Conservation (phyloP, 2,329 filamentous ascomycete genomes). For the Pyricularia sp. region DNA sequence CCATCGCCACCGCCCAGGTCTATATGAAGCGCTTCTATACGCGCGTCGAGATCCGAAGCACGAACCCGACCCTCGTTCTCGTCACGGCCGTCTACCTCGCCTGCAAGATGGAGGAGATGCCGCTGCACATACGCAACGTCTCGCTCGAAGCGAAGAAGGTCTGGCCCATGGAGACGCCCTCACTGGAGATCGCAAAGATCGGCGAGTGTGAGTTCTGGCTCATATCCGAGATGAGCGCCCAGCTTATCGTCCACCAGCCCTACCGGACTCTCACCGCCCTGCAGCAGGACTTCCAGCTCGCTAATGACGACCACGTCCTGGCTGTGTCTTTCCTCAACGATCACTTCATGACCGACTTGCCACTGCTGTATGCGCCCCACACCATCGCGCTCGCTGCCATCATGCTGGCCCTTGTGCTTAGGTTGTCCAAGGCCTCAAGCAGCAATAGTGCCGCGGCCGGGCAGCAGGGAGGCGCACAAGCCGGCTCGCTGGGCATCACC, state of each 20-base stretch:
- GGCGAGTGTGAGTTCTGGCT: slow-evolving; percentile 92
- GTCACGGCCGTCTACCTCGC: slow-evolving; percentile 92
- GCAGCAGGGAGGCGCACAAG: slow-evolving; percentile 8
- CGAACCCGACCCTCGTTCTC: slow-evolving; percentile 86
- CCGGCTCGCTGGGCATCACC: slow-evolving; percentile 9
- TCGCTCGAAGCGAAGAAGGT: slow-evolving; percentile 76
- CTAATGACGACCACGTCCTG: slow-evolving; percentile 68
- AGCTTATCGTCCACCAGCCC: slow-evolving; percentile 83
- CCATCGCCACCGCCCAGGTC: slow-evolving; percentile 85
- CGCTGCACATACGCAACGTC: slow-evolving; percentile 89
- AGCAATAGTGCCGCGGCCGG: slow-evolving; percentile 5
- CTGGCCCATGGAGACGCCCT: slow-evolving; percentile 48
- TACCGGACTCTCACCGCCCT: slow-evolving; percentile 73
- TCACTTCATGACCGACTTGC: slow-evolving; percentile 86
- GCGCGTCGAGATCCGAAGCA: slow-evolving; percentile 81
- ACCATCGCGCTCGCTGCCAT: slow-evolving; percentile 81
- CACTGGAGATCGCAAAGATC: slow-evolving; percentile 70
- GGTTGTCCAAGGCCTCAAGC: slow-evolving; percentile 19
- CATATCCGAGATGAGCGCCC: slow-evolving; percentile 83
- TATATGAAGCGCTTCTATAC: slow-evolving; percentile 93
- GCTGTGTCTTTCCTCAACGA: slow-evolving; percentile 85
- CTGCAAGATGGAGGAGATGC: slow-evolving; percentile 96
- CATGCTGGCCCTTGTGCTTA: slow-evolving; percentile 72
- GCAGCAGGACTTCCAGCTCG: slow-evolving; percentile 58
- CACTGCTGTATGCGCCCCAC: slow-evolving; percentile 77